These are phyloP conservation scores for Actinidia chinensis DNA, from an alignment of 179 eudicot species.

Conservation along the genomic window DNA sequence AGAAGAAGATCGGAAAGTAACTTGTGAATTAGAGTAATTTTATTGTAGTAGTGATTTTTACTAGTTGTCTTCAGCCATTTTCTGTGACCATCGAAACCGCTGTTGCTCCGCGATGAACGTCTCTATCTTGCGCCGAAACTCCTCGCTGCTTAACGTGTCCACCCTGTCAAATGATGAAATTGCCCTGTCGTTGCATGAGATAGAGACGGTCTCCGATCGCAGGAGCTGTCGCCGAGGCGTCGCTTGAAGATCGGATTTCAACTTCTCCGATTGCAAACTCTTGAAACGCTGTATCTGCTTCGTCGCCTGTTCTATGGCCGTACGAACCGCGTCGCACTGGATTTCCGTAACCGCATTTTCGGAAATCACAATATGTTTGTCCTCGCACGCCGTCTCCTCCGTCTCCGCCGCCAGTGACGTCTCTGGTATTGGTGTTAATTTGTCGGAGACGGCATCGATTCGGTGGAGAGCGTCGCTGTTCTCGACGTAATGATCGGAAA, in stretches of 20 bases:
- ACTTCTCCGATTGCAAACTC: conserved; percentile 44
- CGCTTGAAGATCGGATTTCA: conserved; percentile 23
- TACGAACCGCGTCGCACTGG: conserved; percentile 24
- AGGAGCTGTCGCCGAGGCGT: conserved; percentile 31
- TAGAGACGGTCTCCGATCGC: conserved; percentile 52
- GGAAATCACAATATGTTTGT: conserved; percentile 16
- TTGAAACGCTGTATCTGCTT: conserved; percentile 36
- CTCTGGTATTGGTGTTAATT: not conserved
- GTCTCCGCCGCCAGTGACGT: conserved; percentile 4
- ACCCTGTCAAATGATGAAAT: conserved; percentile 26
- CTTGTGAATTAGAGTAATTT: too few species aligned
- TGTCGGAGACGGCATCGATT: not conserved
- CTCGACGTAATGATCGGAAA: conserved; percentile 16
- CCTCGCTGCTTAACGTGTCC: conserved; percentile 61
- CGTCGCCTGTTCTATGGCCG: conserved; percentile 28
- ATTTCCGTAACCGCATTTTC: conserved; percentile 12
- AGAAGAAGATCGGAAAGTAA: too few species aligned
- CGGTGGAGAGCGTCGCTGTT: conserved; percentile 1
- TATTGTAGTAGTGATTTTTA: not conserved
- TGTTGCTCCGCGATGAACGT: conserved; percentile 52
- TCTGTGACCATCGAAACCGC: conserved; percentile 39
- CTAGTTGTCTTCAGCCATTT: conserved; percentile 18
- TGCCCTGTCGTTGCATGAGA: conserved; percentile 5
- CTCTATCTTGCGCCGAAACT: conserved; percentile 55
- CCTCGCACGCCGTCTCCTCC: conserved; percentile 1